A percentile compares a stretch with the other conserved stretches of the same genome.
Conservation (phyloP, 2,329 filamentous ascomycete genomes). For the Penicillium hesseltinei region DNA sequence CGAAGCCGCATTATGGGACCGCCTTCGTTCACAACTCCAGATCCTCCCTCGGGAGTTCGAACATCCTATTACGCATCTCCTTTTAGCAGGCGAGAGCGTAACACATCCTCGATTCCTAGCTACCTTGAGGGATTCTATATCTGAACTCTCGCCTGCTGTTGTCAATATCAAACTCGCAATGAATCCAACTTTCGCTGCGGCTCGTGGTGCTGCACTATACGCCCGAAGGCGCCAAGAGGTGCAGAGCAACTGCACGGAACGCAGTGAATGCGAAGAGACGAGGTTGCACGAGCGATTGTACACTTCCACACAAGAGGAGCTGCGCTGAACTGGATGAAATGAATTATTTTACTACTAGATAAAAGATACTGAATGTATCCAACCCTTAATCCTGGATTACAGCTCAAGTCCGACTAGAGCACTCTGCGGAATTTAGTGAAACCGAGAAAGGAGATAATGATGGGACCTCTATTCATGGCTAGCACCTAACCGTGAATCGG, state of each 20-base stretch:
- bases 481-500: no score
- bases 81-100: constrained; percentile 12
- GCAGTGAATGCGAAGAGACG: background rate
- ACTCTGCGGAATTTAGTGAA: no score
- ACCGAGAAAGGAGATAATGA: no score
- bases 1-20: constrained; percentile 1
- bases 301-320: background rate
- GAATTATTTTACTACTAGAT: background rate
- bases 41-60: constrained; percentile 3
- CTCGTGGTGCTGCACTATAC: background rate
- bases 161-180: background rate
- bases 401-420: no score
- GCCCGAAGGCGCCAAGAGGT: background rate
- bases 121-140: background rate
- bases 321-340: background rate
- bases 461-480: no score
- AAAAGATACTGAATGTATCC: no score
- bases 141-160: background rate
- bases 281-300: background rate
- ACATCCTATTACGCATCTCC: constrained; percentile 6
- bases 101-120: background rate
- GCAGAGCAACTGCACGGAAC: background rate
- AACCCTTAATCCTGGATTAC: no score
- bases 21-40: constrained; percentile 6
- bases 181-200: background rate